Conservation (phyloP, 305 asterid species). For the Fraxinus ornus region DNA sequence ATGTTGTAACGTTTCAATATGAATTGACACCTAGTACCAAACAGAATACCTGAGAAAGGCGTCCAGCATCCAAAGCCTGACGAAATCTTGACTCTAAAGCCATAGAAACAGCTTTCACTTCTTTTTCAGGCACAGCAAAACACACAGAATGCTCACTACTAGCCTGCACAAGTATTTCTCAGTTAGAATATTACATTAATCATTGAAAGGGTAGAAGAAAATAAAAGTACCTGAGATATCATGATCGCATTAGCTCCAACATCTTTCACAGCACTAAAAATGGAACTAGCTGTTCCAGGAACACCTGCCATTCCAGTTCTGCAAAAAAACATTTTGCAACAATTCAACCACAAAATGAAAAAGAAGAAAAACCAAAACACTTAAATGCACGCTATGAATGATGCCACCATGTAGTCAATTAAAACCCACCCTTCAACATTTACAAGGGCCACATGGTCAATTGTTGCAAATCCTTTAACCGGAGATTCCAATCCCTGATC, state of each 20-base stretch:
- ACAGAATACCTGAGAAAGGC: slow-evolving; percentile 84
- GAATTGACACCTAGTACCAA: background rate
- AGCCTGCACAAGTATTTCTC: slow-evolving; percentile 53
- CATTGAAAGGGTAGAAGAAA: slow-evolving; percentile 7
- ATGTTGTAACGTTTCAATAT: background rate
- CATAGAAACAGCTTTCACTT: slow-evolving; percentile 83
- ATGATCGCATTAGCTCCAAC: slow-evolving; percentile 96
- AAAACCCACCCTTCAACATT: slow-evolving; percentile 92
- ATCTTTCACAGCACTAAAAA: slow-evolving; percentile 85
- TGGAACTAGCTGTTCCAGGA: slow-evolving; percentile 93
- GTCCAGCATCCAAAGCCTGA: slow-evolving; percentile 90
- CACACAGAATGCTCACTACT: slow-evolving; percentile 99
- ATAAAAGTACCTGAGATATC: slow-evolving; percentile 80
- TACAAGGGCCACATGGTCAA: slow-evolving; percentile 93
- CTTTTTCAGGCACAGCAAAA: slow-evolving; percentile 98
- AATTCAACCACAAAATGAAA: slow-evolving; percentile 16
- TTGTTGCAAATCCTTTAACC: slow-evolving; percentile 97
- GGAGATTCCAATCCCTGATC: slow-evolving; percentile 49
- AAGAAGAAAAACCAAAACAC: slow-evolving; percentile 8
- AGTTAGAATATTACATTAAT: slow-evolving; percentile 9
- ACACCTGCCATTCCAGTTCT: slow-evolving; percentile 99
- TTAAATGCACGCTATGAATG: background rate
- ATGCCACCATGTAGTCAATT: slow-evolving; percentile 10
- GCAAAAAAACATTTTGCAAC: slow-evolving; percentile 30
- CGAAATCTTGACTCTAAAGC: slow-evolving; percentile 84